Percentiles rank a stretch among this genome's conserved stretches.
Conservation (phyloP, 2,329 filamentous ascomycete species). For the Fusarium lyarnte region DNA sequence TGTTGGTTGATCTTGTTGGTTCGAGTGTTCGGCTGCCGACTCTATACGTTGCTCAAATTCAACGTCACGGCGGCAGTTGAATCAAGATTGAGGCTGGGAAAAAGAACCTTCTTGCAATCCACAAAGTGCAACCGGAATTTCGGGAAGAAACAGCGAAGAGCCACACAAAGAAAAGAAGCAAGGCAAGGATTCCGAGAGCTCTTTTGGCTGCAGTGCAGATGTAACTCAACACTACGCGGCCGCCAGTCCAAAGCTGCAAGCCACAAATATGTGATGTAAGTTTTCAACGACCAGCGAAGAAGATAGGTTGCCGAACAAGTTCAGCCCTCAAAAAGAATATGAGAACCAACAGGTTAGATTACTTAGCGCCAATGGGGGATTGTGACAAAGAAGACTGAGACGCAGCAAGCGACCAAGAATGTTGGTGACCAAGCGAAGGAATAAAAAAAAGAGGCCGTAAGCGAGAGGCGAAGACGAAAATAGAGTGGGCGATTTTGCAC, state of each 20-base stretch:
- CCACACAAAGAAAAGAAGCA: conserved; percentile 3
- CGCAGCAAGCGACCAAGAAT: background rate
- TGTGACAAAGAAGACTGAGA: background rate
- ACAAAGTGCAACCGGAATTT: background rate
- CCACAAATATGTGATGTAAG: conserved; percentile 34
- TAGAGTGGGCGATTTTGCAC: conserved; percentile 19
- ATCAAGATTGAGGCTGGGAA: background rate
- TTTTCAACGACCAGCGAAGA: conserved; percentile 35
- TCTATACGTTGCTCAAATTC: background rate
- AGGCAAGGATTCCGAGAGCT: conserved; percentile 22
- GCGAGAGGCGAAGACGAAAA: conserved; percentile 26
- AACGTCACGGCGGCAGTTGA: background rate
- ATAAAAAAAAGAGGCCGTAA: conserved; percentile 20
- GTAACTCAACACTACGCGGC: conserved; percentile 19
- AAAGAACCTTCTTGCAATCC: background rate
- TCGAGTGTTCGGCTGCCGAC: background rate
- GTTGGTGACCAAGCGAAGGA: background rate
- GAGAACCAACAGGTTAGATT: background rate
- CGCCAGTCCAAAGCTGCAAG: conserved; percentile 28
- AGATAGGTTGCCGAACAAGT: conserved; percentile 1
- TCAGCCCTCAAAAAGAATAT: background rate
- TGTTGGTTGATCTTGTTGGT: conserved; percentile 11
- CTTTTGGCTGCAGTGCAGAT: conserved; percentile 28
- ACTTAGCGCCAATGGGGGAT: conserved; percentile 9
- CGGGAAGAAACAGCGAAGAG: conserved; percentile 11